A percentile compares a stretch with the other conserved stretches of the same genome.
Conservation (phyloP, 305 asterid genomes). For the Andrographis paniculata region DNA sequence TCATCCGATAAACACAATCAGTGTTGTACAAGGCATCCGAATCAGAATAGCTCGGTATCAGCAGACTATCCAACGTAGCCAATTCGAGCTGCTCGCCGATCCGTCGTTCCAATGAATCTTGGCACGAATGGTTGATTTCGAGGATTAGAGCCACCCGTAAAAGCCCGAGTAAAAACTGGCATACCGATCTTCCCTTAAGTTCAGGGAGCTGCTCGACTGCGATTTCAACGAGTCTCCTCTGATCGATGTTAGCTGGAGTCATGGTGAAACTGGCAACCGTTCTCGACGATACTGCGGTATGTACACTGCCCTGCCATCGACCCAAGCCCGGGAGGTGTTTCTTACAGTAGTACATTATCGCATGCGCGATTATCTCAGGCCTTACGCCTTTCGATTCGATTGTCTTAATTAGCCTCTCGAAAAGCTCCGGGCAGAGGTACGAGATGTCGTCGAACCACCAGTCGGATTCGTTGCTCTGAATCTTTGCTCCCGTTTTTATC, state of each 20-base stretch:
- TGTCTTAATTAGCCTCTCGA: constrained; percentile 57
- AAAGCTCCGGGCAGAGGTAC: constrained; percentile 60
- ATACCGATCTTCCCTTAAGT: constrained; percentile 64
- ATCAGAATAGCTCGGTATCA: constrained; percentile 81
- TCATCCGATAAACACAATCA: constrained; percentile 71
- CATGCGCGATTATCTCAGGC: constrained; percentile 59
- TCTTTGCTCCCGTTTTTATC: constrained; percentile 82
- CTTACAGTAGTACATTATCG: constrained; percentile 77
- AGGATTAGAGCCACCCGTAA: constrained; percentile 74
- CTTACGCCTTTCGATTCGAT: constrained; percentile 73
- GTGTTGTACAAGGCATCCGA: constrained; percentile 80
- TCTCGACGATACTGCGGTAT: constrained; percentile 41
- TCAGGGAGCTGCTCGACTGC: constrained; percentile 65
- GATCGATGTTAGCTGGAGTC: constrained; percentile 71
- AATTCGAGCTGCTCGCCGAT: constrained; percentile 81
- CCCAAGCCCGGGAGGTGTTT: constrained; percentile 89
- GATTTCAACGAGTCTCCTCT: constrained; percentile 63
- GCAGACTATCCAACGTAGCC: constrained; percentile 69
- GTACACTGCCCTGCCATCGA: constrained; percentile 86
- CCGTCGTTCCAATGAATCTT: constrained; percentile 61
- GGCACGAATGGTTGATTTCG: constrained; percentile 53
- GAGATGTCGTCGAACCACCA: constrained; percentile 98
- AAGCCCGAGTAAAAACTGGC: constrained; percentile 84
- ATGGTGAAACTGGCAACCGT: constrained; percentile 81
- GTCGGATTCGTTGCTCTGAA: constrained; percentile 68